Percentiles rank a stretch among this genome's conserved stretches.
phyloP scores from a whole-genome alignment of 495 filamentous ascomycete species.

The Trichoderma erinaceum region DNA sequence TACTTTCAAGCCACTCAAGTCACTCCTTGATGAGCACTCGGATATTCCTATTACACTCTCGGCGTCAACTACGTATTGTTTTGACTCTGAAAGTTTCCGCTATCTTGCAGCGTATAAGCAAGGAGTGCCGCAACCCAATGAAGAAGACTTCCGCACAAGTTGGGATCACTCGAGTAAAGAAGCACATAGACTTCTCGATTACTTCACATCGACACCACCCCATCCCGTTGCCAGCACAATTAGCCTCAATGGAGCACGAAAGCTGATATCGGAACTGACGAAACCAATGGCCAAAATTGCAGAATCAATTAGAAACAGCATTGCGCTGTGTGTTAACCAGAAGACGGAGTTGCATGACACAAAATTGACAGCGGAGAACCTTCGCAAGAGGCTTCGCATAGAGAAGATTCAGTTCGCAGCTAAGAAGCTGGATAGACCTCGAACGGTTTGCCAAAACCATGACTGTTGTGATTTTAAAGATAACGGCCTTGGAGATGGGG shows the following conservation, averaged over 20 bases:
- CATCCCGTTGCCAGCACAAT: conserved; percentile 34
- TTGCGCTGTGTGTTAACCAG: conserved; percentile 26
- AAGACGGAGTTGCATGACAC: conserved; percentile 21
- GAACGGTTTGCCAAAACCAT: conserved; percentile 17
- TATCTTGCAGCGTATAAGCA: conserved; percentile 37
- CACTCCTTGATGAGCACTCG: conserved; percentile 24
- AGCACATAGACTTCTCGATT: conserved; percentile 26
- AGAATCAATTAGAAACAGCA: conserved; percentile 29
- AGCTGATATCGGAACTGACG: conserved; percentile 31
- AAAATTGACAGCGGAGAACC: conserved; percentile 21
- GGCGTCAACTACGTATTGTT: conserved; percentile 33
- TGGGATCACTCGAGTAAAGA: conserved; percentile 35
- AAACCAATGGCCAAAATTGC: conserved; percentile 35
- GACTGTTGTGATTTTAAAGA: conserved; percentile 17
- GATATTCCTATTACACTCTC: conserved; percentile 25
- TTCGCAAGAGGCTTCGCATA: conserved; percentile 21
- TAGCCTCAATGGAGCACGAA: conserved; percentile 34
- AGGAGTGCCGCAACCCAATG: conserved; percentile 25
- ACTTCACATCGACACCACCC: conserved; percentile 25
- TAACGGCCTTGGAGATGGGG: conserved; percentile 14
- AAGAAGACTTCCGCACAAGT: conserved; percentile 30
- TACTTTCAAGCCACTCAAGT: conserved; percentile 31
- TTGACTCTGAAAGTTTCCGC: conserved; percentile 43
- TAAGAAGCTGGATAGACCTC: conserved; percentile 12
- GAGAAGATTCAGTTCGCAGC: conserved; percentile 11